These are phyloP conservation scores for Phytophthora palmivora DNA, from an alignment of 352 stramenopile species.

Conservation along the genomic window DNA sequence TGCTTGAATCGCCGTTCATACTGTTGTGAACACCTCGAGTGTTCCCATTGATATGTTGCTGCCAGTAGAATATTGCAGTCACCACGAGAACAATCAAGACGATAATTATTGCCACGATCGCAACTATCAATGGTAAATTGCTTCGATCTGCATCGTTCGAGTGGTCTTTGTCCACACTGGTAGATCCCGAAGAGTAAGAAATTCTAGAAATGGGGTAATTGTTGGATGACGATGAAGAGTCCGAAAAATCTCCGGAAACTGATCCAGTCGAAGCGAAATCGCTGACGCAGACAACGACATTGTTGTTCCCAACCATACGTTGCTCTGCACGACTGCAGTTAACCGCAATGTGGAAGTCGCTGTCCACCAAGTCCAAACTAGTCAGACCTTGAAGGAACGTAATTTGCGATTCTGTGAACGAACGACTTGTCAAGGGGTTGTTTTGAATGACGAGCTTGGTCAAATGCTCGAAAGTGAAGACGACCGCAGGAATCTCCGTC, in stretches of 20 bases:
- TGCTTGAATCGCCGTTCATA: slow-evolving; percentile 6
- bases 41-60: slow-evolving; percentile 1
- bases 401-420: slow-evolving; percentile 25
- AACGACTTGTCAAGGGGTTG: slow-evolving; percentile 22
- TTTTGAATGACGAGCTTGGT: slow-evolving; percentile 18
- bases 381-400: slow-evolving; percentile 23
- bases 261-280: neutral
- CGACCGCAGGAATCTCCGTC: slow-evolving; percentile 23
- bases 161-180: slow-evolving; percentile 4
- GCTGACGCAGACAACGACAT: slow-evolving; percentile 15
- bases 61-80: slow-evolving; percentile 17
- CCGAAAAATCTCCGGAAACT: slow-evolving; percentile 1
- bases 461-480: slow-evolving; percentile 28
- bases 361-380: slow-evolving; percentile 21
- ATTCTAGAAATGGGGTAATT: slow-evolving; percentile 1
- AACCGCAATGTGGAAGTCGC: slow-evolving; percentile 11
- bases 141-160: neutral
- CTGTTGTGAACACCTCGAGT: slow-evolving; percentile 3
- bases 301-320: slow-evolving; percentile 17
- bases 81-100: slow-evolving; percentile 8
- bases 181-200: slow-evolving; percentile 15
- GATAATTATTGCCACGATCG: neutral
- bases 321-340: slow-evolving; percentile 21
- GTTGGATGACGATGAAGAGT: slow-evolving; percentile 2
- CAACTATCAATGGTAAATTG: slow-evolving; percentile 4